Evolutionary conservation across 2,329 filamentous ascomycete genomes (phyloP).

Genomic region (Graphium sp.): DNA sequence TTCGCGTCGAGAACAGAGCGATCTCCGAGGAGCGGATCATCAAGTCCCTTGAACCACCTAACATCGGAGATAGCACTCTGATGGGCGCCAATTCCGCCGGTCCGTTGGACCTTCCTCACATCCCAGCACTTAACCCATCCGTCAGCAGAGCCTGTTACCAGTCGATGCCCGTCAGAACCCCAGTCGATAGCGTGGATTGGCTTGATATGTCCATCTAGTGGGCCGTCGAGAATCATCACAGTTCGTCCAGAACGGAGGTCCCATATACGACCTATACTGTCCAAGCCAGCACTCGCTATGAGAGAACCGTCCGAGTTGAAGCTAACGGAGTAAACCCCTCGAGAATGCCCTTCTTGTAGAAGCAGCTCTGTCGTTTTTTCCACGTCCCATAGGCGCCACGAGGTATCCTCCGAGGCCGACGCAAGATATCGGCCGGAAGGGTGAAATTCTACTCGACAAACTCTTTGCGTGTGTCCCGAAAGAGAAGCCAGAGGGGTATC

Average conservation of each 20-base stretch:
- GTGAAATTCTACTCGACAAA: slow-evolving; percentile 88
- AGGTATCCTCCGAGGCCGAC: slow-evolving; percentile 88
- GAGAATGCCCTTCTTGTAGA: slow-evolving; percentile 84
- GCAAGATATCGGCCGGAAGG: slow-evolving; percentile 81
- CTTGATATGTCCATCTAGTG: slow-evolving; percentile 65
- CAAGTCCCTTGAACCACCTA: slow-evolving; percentile 80
- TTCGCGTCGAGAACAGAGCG: slow-evolving; percentile 46
- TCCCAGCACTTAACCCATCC: slow-evolving; percentile 99
- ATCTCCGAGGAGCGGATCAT: slow-evolving; percentile 50
- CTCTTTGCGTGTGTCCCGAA: slow-evolving; percentile 68
- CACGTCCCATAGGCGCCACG: slow-evolving; percentile 93
- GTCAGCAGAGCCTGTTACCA: slow-evolving; percentile 83
- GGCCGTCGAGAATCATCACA: slow-evolving; percentile 86
- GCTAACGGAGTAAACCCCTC: slow-evolving; percentile 77
- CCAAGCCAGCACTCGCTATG: slow-evolving; percentile 78
- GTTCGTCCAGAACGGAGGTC: slow-evolving; percentile 84
- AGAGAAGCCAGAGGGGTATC: slow-evolving; percentile 75
- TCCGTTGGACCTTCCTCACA: slow-evolving; percentile 69
- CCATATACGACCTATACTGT: slow-evolving; percentile 92
- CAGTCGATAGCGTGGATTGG: slow-evolving; percentile 90
- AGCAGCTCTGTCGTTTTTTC: slow-evolving; percentile 70
- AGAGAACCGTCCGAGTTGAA: slow-evolving; percentile 89
- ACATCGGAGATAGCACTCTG: slow-evolving; percentile 83
- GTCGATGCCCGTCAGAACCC: slow-evolving; percentile 78
- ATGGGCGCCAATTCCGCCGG: slow-evolving; percentile 79